Conservation (phyloP, 345 rosid genomes). For the Bretschneidera sinensis region DNA sequence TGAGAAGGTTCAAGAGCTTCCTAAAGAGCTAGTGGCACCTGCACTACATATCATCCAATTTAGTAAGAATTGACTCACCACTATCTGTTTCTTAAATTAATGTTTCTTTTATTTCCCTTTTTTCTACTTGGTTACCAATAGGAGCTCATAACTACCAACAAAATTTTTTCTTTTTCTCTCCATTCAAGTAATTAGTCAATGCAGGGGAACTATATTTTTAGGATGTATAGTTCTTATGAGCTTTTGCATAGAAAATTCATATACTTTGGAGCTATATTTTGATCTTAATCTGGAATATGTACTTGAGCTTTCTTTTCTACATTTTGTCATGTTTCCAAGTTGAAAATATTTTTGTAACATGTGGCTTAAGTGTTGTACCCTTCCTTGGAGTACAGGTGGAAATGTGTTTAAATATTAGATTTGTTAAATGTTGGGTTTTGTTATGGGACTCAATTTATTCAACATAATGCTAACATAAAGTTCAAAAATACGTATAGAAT, state of each 20-base stretch:
- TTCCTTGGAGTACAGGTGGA: neutral
- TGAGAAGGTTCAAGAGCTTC: slow-evolving; percentile 73
- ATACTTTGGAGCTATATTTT: neutral
- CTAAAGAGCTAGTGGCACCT: slow-evolving; percentile 64
- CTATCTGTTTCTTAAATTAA: slow-evolving; percentile 6
- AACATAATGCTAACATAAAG: too few species aligned
- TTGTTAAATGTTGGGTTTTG: too few species aligned
- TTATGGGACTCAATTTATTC: too few species aligned
- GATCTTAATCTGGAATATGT: neutral
- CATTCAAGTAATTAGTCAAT: too few species aligned
- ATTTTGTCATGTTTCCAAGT: too few species aligned
- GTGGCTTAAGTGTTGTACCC: neutral
- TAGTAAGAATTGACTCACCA: slow-evolving; percentile 45
- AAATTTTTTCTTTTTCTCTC: neutral
- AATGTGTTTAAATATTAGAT: too few species aligned
- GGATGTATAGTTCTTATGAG: neutral
- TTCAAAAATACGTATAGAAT: too few species aligned
- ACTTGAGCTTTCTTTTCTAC: neutral
- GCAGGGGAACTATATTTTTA: neutral
- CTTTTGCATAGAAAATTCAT: too few species aligned
- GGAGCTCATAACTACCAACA: neutral
- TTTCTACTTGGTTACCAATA: too few species aligned
- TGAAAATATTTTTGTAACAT: neutral
- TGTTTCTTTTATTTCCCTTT: slow-evolving; percentile 4
- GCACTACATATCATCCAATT: slow-evolving; percentile 67